phyloP scores from a whole-genome alignment of 345 rosid genomes.

The Zanthoxylum bungeanum region DNA sequence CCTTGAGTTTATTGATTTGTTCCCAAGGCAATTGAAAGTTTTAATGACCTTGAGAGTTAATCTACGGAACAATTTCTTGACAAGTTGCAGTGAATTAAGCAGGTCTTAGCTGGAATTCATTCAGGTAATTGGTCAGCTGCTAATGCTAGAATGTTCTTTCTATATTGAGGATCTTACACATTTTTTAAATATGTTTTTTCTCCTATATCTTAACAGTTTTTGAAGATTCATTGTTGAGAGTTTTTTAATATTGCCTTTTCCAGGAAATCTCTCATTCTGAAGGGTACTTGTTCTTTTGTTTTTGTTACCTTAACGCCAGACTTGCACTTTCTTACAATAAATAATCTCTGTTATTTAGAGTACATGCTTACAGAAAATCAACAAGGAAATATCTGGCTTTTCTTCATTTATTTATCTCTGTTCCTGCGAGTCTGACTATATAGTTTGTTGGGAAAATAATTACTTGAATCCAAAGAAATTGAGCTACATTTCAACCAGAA shows the following conservation, averaged over 20 bases:
- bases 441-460: neutral
- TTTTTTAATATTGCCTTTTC: neutral
- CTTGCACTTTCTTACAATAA: neutral
- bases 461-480: neutral
- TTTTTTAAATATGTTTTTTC: neutral
- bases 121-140: too few relatives aligned
- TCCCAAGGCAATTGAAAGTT: neutral
- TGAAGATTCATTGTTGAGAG: too few relatives aligned
- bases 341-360: neutral
- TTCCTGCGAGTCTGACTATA: neutral
- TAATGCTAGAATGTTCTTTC: too few relatives aligned
- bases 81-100: constrained; percentile 4
- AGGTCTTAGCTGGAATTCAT: neutral
- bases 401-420: constrained; percentile 2
- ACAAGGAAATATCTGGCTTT: neutral
- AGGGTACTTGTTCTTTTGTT: neutral
- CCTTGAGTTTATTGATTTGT: neutral
- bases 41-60: too few relatives aligned
- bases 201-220: too few relatives aligned
- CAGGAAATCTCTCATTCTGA: neutral
- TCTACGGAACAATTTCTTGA: too few relatives aligned
- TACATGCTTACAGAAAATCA: neutral
- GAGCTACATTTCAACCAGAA: constrained; percentile 5
- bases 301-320: neutral
- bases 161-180: too few relatives aligned